phyloP scores from a whole-genome alignment of 2,329 filamentous ascomycete species.

The Claviceps sorghi region DNA sequence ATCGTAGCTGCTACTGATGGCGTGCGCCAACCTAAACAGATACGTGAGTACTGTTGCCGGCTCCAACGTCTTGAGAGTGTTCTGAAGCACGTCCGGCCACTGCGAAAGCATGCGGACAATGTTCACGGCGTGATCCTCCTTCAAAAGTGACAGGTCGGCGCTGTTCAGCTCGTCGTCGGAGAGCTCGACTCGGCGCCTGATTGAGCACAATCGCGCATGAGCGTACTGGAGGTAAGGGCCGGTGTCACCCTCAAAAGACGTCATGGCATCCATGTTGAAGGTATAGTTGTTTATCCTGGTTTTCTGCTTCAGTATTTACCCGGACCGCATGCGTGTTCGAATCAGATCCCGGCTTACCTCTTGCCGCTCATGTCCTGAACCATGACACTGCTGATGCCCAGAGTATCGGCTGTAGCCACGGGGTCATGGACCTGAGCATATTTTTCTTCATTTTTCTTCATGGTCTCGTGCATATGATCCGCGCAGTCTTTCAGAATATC shows the following conservation, averaged over 20 bases:
- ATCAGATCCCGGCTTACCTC: slow-evolving; percentile 37
- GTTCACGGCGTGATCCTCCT: slow-evolving; percentile 57
- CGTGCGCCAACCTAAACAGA: slow-evolving; percentile 76
- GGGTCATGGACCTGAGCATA: slow-evolving; percentile 83
- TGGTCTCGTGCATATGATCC: slow-evolving; percentile 96
- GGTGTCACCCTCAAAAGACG: slow-evolving; percentile 71
- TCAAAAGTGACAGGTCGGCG: slow-evolving; percentile 54
- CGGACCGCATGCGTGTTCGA: not conserved
- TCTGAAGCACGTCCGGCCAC: slow-evolving; percentile 73
- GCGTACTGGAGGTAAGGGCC: slow-evolving; percentile 78
- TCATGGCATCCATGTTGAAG: slow-evolving; percentile 73
- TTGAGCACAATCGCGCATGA: slow-evolving; percentile 56
- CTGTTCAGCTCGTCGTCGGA: slow-evolving; percentile 41
- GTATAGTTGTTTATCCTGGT: slow-evolving; percentile 46
- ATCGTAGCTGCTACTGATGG: slow-evolving; percentile 67
- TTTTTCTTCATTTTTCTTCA: slow-evolving; percentile 81
- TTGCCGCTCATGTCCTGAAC: slow-evolving; percentile 97
- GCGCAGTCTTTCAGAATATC: slow-evolving; percentile 44
- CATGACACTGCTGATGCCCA: slow-evolving; percentile 93
- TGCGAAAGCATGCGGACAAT: slow-evolving; percentile 63
- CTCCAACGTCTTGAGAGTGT: slow-evolving; percentile 73
- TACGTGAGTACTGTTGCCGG: slow-evolving; percentile 43
- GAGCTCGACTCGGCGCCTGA: slow-evolving; percentile 41
- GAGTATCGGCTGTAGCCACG: slow-evolving; percentile 63
- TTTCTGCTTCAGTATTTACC: not conserved